Evolutionary conservation across 2,329 filamentous ascomycete species (phyloP), one percentile per base, ranked within the genome.

Genomic region (Monilinia fructicola): DNA sequence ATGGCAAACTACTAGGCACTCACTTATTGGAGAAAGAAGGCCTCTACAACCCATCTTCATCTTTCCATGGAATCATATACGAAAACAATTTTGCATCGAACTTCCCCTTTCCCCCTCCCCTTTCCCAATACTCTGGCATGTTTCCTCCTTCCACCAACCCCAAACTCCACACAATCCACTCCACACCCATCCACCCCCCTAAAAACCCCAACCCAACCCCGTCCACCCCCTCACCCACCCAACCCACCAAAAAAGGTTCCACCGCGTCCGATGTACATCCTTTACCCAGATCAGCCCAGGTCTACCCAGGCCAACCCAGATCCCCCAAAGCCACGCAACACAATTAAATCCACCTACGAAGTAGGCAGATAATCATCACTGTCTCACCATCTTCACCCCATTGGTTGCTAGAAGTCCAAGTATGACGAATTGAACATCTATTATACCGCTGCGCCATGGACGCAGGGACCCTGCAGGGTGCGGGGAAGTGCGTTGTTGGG

Each of bases 391-490:
- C 16, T 5, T 5, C 2, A 42, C 40, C 40, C 40, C 40, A 3
- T 42, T 12, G 16, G 40, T 16, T 42, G 40, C 40, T 40, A 55
- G 23, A 55, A n/a, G 28, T 55, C 16, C 16, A 55, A 55, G 35
- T 55, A 40, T 55, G 31, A 38, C 54, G n/a, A 55, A 55, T 55
- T 16, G 2, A 12, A 40, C n/a, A 55, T 55, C 10, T 55, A 55
- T 55, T n/a, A 9, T 55, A n/a, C 54, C 54, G 23, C 54, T 55
- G 31, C 21, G 54, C 54, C 54, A 55, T 40, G n/a, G 54, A 40
- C 54, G 12, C 35, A 55, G 35, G 54, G 35, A 21, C 18, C 18
- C 18, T 46, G 44, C 44, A 46, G 44, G 44, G 18, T 21, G 44
- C 9, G 4, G 35, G 6, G 21, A 3, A 10, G n/a, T 18, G 28